A percentile compares a stretch with the other conserved stretches of the same genome.
These are phyloP conservation scores for Bassia scoparia DNA, from an alignment of 148 eudicot genomes.

Conservation along the genomic window DNA sequence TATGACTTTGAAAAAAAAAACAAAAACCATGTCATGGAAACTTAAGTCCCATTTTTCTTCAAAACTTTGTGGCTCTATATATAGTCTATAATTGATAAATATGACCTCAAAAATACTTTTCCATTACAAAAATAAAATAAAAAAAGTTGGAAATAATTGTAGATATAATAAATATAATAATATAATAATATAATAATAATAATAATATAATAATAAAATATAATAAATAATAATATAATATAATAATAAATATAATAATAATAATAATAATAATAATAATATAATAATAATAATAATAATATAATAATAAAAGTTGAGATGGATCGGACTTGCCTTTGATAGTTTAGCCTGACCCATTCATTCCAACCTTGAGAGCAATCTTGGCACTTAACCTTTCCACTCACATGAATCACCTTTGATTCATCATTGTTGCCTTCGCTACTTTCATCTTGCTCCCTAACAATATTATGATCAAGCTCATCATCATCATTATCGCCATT, in stretches of 20 bases:
- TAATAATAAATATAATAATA: too few species aligned
- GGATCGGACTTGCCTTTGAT: constrained; percentile 52
- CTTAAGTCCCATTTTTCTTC: too few species aligned
- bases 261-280: background rate
- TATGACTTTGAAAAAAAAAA: too few species aligned
- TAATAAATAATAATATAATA: background rate
- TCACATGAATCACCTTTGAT: constrained; percentile 45
- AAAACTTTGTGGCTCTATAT: too few species aligned
- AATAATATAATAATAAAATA: background rate
- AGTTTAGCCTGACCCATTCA: constrained; percentile 59
- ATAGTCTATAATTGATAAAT: too few species aligned
- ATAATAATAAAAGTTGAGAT: background rate
- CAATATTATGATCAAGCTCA: constrained; percentile 5
- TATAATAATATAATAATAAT: too few species aligned
- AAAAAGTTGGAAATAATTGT: too few species aligned
- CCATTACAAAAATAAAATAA: too few species aligned
- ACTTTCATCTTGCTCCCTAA: constrained; percentile 18
- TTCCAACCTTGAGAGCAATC: constrained; percentile 62
- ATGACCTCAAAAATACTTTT: too few species aligned
- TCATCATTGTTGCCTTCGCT: constrained; percentile 25
- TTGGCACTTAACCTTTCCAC: constrained; percentile 71
- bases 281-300: background rate
- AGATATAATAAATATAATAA: too few species aligned
- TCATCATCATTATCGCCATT: background rate
- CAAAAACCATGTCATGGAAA: too few species aligned